A percentile compares a stretch with the other conserved stretches of the same genome.
Evolutionary conservation across 495 filamentous ascomycete genomes (phyloP).

Genomic region (Podospora anserina): DNA sequence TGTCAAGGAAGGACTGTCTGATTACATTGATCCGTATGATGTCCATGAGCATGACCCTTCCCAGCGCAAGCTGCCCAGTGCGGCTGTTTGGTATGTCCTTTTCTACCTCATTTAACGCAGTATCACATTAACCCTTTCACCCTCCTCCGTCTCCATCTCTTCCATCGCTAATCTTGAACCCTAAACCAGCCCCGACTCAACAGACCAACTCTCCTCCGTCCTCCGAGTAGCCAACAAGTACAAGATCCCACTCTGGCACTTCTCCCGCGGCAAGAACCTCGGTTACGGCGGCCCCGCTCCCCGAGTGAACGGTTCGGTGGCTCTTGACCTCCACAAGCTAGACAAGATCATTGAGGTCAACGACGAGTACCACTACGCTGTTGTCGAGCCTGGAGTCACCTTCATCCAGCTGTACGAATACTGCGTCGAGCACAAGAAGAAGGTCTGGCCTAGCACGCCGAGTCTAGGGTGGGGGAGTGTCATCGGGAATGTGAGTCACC

Average conservation of each 20-base stretch:
- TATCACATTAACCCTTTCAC: neutral
- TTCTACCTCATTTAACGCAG: no score
- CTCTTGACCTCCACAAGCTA: slow-evolving; percentile 56
- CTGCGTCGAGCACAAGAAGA: slow-evolving; percentile 46
- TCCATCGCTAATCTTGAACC: neutral
- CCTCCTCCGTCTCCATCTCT: neutral
- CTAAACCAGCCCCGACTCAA: slow-evolving; percentile 32
- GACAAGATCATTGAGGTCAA: slow-evolving; percentile 55
- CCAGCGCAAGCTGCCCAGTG: slow-evolving; percentile 41
- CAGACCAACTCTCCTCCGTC: slow-evolving; percentile 42
- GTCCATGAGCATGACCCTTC: slow-evolving; percentile 27
- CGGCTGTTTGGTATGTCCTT: slow-evolving; percentile 36
- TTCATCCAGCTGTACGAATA: slow-evolving; percentile 54
- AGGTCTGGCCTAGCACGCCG: slow-evolving; percentile 54
- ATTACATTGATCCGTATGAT: slow-evolving; percentile 50
- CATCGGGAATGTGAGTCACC: slow-evolving; percentile 47
- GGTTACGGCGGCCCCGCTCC: slow-evolving; percentile 58
- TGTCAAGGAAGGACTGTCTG: slow-evolving; percentile 33
- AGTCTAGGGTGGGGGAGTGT: slow-evolving; percentile 58
- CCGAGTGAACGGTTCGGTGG: slow-evolving; percentile 49
- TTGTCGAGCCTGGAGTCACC: slow-evolving; percentile 57
- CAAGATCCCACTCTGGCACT: slow-evolving; percentile 51
- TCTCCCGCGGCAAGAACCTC: slow-evolving; percentile 53
- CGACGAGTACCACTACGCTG: slow-evolving; percentile 49
- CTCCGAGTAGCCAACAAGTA: slow-evolving; percentile 43